Base-by-base conservation (phyloP, 352 stramenopile species). In the Globisporangium irregulare region DNA sequence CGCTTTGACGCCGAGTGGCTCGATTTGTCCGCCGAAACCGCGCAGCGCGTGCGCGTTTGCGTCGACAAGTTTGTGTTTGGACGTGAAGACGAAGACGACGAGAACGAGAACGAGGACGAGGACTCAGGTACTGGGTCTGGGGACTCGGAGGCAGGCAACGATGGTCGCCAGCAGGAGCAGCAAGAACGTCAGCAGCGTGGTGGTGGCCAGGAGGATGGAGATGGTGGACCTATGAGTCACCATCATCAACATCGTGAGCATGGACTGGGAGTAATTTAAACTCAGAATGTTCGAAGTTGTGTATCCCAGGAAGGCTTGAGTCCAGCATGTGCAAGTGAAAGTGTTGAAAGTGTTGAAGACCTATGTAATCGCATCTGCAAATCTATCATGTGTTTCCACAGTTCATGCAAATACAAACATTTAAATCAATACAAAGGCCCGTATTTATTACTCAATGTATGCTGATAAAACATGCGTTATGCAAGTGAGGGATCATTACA, bases 1-100 rank as follows among this genome's bases (percentile, higher is more conserved):
- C 68, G 48, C 50, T 74, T 78, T 32, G 66, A 71, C 55, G 48
- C 68, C 61, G 70, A 79, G 68, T 72, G 69, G 69, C 63, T 70
- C 55, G 72, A 70, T n/a, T 48, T 78, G 34, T 65, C 72, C 27
- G 64, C 67, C 29, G 71, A 79, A 27, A 71, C 69, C 27, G 67
- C 68, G 5, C 54, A 66, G 41, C 65, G 66, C 12, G 59, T 75
- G 27, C 12, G 67, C 51, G 46, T 69, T 62, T 80, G 72, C 69
- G 69, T 79, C 48, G 67, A 76, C 27, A 72, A 60, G 29, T 66
- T 74, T 41, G 60, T 64, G 22, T 29, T 70, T 59, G 54, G 54
- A 15, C 14, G 25, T 22, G 54, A 36, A 15, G 54, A 41, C 6
- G 27, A 41, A 8, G 27, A 59, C 41, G 5, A 48, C 1, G 53